Percentiles rank a stretch among this genome's conserved stretches.
phyloP scores from a whole-genome alignment of 148 eudicot species.

The Rhododendron mucronatum region DNA sequence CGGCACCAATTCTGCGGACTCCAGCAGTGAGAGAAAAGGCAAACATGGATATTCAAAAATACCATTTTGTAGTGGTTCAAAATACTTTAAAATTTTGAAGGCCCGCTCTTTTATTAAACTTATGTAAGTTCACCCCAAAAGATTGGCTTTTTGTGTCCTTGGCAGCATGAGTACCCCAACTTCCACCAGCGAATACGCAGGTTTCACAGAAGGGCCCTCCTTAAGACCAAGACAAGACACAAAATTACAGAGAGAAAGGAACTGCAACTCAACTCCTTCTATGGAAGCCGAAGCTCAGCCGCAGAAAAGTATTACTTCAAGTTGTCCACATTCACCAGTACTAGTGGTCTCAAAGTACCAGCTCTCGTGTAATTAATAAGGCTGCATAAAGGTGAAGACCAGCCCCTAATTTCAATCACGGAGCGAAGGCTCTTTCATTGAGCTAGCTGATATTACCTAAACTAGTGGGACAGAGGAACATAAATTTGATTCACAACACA shows the following conservation, averaged over 20 bases:
- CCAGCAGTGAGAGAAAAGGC: background rate
- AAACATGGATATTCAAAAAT: background rate
- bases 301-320: background rate
- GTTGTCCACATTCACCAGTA: conserved; percentile 3
- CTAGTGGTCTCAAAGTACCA: background rate
- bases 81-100: background rate
- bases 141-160: background rate
- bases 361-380: no score
- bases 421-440: no score
- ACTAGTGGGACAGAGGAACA: no score
- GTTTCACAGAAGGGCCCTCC: conserved; percentile 5
- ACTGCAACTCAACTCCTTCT: background rate
- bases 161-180: background rate
- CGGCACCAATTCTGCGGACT: background rate
- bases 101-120: background rate
- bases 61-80: background rate
- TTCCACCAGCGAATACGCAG: background rate
- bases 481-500: no score
- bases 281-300: conserved; percentile 8
- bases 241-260: background rate
- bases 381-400: no score
- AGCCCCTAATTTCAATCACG: no score
- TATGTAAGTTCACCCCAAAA: background rate
- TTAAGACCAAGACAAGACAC: background rate
- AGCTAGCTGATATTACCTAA: no score